Percentiles rank a stretch among this genome's conserved stretches.
Evolutionary conservation across 2,329 filamentous ascomycete species (phyloP).

Genomic region (Biscogniauxia sp.): DNA sequence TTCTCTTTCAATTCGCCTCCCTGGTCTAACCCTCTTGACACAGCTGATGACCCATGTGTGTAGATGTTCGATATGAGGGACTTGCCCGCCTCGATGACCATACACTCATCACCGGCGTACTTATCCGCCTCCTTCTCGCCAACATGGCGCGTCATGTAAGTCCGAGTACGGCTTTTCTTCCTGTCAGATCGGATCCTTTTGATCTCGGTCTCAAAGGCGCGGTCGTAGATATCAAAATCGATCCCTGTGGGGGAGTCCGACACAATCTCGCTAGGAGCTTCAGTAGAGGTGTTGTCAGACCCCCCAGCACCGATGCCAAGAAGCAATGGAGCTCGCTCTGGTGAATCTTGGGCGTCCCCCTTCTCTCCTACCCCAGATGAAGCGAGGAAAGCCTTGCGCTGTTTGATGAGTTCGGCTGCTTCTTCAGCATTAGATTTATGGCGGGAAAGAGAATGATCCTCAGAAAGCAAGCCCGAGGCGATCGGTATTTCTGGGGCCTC

Average conservation of each 20-base stretch:
- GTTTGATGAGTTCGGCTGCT: slow-evolving; percentile 48
- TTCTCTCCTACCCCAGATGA: slow-evolving; percentile 43
- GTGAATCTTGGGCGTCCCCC: slow-evolving; percentile 62
- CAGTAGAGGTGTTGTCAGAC: slow-evolving; percentile 40
- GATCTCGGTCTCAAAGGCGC: slow-evolving; percentile 83
- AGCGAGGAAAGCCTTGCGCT: slow-evolving; percentile 43
- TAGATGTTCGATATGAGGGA: slow-evolving; percentile 17
- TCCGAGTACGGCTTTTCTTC: slow-evolving; percentile 34
- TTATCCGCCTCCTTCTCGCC: slow-evolving; percentile 42
- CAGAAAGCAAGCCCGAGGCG: slow-evolving; percentile 9
- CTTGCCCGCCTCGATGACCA: slow-evolving; percentile 35
- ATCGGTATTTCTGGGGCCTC: slow-evolving; percentile 6
- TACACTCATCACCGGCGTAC: slow-evolving; percentile 37
- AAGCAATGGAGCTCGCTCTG: slow-evolving; percentile 62
- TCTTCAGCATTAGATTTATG: slow-evolving; percentile 42
- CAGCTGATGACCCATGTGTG: slow-evolving; percentile 12
- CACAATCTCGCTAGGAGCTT: slow-evolving; percentile 47
- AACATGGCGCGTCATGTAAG: slow-evolving; percentile 51
- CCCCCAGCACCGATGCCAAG: slow-evolving; percentile 74
- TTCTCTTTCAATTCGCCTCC: slow-evolving; percentile 8
- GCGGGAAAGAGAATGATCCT: slow-evolving; percentile 8
- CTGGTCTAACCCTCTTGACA: slow-evolving; percentile 13
- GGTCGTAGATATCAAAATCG: slow-evolving; percentile 86
- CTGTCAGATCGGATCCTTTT: slow-evolving; percentile 40
- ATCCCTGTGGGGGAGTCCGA: slow-evolving; percentile 83